These are phyloP conservation scores for Pleurotus platypus DNA, from an alignment of 768 basidiomycete species.

Conservation along the genomic window DNA sequence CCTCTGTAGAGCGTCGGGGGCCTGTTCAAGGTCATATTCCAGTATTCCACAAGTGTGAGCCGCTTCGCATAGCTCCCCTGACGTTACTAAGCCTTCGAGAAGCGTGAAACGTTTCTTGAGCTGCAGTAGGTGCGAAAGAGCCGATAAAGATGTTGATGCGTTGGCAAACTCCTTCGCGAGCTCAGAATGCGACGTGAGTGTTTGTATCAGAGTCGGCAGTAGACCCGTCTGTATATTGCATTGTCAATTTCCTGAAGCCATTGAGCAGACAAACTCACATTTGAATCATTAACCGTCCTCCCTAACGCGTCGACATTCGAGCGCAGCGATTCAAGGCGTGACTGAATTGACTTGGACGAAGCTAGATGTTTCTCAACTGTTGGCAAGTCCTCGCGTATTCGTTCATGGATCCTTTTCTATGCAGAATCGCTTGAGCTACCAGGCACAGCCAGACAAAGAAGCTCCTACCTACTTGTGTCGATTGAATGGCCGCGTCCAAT, in stretches of 20 bases:
- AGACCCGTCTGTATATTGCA: conserved; percentile 55
- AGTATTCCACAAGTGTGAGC: conserved; percentile 40
- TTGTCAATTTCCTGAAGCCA: neutral
- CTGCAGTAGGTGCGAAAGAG: conserved; percentile 50
- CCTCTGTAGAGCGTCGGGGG: conserved; percentile 48
- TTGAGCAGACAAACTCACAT: conserved; percentile 38
- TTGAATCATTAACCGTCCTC: conserved; percentile 48
- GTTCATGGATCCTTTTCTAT: conserved; percentile 68
- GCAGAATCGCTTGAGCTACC: conserved; percentile 17
- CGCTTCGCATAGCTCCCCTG: conserved; percentile 65
- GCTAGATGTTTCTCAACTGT: conserved; percentile 61
- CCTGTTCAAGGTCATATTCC: conserved; percentile 37
- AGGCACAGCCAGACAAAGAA: neutral
- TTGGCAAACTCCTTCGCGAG: conserved; percentile 63
- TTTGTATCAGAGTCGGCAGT: conserved; percentile 51
- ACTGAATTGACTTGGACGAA: conserved; percentile 62
- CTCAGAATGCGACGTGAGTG: conserved; percentile 55
- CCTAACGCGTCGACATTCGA: conserved; percentile 50
- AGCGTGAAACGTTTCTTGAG: conserved; percentile 45
- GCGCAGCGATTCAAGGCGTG: conserved; percentile 47
- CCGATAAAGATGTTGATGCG: conserved; percentile 44
- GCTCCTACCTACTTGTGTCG: conserved; percentile 56
- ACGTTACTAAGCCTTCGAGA: conserved; percentile 43
- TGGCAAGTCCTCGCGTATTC: conserved; percentile 62
- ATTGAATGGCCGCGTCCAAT: conserved; percentile 65